phyloP scores from a whole-genome alignment of 345 rosid species.

The Eucalyptus sp. region DNA sequence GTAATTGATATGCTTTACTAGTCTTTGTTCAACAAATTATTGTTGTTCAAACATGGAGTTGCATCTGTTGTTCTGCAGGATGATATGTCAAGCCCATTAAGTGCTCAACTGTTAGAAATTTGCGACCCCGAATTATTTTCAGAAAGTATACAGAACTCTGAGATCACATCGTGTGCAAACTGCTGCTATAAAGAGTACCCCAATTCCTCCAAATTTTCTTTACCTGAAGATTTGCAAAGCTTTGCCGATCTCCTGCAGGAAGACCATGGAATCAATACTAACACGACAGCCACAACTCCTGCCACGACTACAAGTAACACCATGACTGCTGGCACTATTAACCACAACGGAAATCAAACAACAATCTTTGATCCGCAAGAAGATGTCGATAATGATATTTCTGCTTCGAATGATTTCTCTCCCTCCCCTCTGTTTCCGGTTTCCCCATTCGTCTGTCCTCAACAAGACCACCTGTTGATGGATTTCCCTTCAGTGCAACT shows the following conservation, averaged over 20 bases:
- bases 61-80: constrained; percentile 33
- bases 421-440: constrained; percentile 43
- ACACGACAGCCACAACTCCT: constrained; percentile 2
- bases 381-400: constrained; percentile 65
- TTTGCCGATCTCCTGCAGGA: constrained; percentile 11
- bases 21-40: not conserved
- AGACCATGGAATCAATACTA: constrained; percentile 1
- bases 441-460: constrained; percentile 25
- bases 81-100: constrained; percentile 63
- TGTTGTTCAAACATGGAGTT: not conserved
- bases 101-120: constrained; percentile 52
- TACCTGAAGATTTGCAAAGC: constrained; percentile 11
- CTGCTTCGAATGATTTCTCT: constrained; percentile 77
- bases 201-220: constrained; percentile 11
- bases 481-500: constrained; percentile 39
- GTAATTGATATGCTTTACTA: not conserved
- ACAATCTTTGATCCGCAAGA: constrained; percentile 48
- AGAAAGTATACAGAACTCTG: constrained; percentile 64
- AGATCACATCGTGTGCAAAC: constrained; percentile 46
- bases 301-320: constrained; percentile 1
- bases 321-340: not conserved
- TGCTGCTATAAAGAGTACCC: constrained; percentile 50
- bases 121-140: constrained; percentile 50
- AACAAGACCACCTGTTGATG: constrained; percentile 29
- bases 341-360: constrained; percentile 25